These are phyloP conservation scores for Leonotis leonurus DNA, from an alignment of 257 asterid species.

Conservation along the genomic window DNA sequence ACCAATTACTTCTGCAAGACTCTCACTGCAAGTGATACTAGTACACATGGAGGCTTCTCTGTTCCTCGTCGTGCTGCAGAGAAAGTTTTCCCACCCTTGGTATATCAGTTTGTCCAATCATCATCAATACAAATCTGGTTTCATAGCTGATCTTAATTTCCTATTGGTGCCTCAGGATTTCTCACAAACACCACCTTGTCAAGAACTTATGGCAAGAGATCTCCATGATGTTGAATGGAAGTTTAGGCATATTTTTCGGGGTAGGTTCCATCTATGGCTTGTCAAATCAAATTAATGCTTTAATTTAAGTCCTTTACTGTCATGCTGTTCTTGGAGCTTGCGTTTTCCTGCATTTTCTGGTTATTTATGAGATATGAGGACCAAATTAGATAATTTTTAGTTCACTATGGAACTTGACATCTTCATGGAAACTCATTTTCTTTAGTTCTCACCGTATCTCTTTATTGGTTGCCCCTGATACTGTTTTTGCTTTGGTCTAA, in stretches of 20 bases:
- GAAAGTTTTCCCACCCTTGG: conserved; percentile 98
- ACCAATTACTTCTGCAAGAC: conserved; percentile 96
- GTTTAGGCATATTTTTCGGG: conserved; percentile 95
- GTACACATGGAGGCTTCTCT: conserved; percentile 97
- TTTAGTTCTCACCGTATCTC: too few relatives aligned
- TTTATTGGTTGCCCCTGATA: too few relatives aligned
- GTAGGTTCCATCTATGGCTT: conserved; percentile 29
- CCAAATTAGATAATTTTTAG: too few relatives aligned
- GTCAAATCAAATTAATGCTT: neutral
- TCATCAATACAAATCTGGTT: neutral
- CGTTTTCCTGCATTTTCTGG: too few relatives aligned
- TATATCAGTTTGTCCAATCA: conserved; percentile 18
- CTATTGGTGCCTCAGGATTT: conserved; percentile 62
- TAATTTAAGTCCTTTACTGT: neutral
- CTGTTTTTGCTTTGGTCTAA: too few relatives aligned
- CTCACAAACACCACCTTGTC: conserved; percentile 92
- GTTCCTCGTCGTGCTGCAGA: conserved; percentile 99
- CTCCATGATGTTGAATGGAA: conserved; percentile 96
- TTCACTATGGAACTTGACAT: too few relatives aligned
- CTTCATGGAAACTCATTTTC: too few relatives aligned
- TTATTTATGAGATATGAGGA: too few relatives aligned
- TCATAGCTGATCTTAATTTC: conserved; percentile 15
- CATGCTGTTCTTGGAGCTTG: neutral
- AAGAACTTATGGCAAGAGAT: conserved; percentile 96
- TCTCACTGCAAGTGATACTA: conserved; percentile 92